Evolutionary conservation across 2,329 filamentous ascomycete genomes (phyloP).

Genomic region (Phyllosticta paracitricarpa): DNA sequence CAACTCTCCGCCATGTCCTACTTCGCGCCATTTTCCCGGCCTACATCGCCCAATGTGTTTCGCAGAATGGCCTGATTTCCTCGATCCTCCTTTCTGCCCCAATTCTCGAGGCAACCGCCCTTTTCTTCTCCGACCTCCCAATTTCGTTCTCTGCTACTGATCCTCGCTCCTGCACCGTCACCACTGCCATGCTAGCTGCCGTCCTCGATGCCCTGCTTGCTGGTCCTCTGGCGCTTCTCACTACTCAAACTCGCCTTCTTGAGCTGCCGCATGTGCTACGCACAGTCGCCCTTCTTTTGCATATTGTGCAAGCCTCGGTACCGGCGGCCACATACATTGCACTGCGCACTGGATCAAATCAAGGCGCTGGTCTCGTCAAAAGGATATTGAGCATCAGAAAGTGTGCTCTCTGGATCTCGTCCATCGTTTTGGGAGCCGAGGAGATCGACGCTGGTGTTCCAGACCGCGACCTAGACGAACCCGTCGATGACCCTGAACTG

Average conservation of each 20-base stretch:
- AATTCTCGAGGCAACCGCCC: conserved; percentile 38
- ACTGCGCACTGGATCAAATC: background rate
- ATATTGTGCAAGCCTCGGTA: background rate
- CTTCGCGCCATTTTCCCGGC: conserved; percentile 46
- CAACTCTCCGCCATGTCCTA: conserved; percentile 42
- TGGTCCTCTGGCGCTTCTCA: conserved; percentile 27
- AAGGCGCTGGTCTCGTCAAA: background rate
- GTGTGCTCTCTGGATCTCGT: background rate
- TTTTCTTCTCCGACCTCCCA: conserved; percentile 33
- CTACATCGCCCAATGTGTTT: conserved; percentile 46
- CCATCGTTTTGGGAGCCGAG: background rate
- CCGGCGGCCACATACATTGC: background rate
- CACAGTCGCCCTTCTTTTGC: conserved; percentile 29
- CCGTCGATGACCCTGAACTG: background rate
- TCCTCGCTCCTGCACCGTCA: conserved; percentile 27
- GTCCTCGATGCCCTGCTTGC: conserved; percentile 20
- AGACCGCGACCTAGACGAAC: background rate
- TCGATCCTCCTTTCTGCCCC: conserved; percentile 23
- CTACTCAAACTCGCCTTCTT: conserved; percentile 25
- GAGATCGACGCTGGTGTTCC: background rate
- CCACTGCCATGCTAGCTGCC: conserved; percentile 30
- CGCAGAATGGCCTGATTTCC: conserved; percentile 18
- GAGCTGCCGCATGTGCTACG: conserved; percentile 30
- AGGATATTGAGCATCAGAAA: background rate
- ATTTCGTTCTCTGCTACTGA: conserved; percentile 27